phyloP scores from a whole-genome alignment of 768 basidiomycete species.

The Suillus hirtellus region DNA sequence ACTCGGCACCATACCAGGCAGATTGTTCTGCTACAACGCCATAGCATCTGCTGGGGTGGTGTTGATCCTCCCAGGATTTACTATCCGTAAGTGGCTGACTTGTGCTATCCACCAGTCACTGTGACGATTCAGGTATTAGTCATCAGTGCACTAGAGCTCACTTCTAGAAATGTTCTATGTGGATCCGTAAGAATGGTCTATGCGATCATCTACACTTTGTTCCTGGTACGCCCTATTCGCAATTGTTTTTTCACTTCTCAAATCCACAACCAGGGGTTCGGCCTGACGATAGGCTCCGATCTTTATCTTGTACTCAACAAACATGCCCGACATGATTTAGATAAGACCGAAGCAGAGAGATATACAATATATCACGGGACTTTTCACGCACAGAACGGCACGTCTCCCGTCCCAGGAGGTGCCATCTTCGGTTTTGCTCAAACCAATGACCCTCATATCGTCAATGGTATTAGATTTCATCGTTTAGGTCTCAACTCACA shows the following conservation, averaged over 20 bases:
- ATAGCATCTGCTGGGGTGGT: constrained; percentile 89
- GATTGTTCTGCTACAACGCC: constrained; percentile 86
- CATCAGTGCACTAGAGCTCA: constrained; percentile 76
- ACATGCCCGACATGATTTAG: constrained; percentile 43
- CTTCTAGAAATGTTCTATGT: constrained; percentile 78
- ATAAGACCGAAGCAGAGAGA: constrained; percentile 34
- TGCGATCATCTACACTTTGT: constrained; percentile 83
- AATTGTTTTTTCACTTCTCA: constrained; percentile 9
- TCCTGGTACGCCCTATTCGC: constrained; percentile 47
- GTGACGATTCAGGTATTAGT: constrained; percentile 40
- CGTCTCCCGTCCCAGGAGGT: constrained; percentile 37
- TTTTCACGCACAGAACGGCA: constrained; percentile 51
- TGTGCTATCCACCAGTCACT: constrained; percentile 8
- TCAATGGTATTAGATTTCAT: constrained; percentile 1
- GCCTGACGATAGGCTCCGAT: constrained; percentile 81
- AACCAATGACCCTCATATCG: constrained; percentile 28
- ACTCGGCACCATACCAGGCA: constrained; percentile 71
- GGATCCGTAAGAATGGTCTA: constrained; percentile 84
- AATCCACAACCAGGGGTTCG: constrained; percentile 61
- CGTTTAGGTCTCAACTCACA: neutral
- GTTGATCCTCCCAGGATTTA: constrained; percentile 88
- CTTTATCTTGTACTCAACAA: constrained; percentile 72
- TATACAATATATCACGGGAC: constrained; percentile 54
- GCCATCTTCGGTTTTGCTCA: constrained; percentile 50
- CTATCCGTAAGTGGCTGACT: constrained; percentile 58